These are phyloP conservation scores for Mycena maculata DNA, from an alignment of 768 basidiomycete species.

Conservation along the genomic window DNA sequence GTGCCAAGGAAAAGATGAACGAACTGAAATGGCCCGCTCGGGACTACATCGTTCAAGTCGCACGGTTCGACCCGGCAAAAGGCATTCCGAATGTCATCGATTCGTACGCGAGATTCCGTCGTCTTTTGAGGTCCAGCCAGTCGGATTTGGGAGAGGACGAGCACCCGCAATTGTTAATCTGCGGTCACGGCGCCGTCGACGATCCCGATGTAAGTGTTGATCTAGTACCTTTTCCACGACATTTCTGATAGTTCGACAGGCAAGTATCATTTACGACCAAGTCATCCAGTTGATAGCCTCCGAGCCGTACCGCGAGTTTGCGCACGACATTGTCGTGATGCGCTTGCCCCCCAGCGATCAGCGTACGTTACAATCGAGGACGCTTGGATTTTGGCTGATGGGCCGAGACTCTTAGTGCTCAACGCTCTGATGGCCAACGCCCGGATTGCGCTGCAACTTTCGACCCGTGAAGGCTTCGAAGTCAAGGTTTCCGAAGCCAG, in stretches of 20 bases:
- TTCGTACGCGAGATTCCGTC: constrained; percentile 87
- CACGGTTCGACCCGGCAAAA: constrained; percentile 82
- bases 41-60: constrained; percentile 90
- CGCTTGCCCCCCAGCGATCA: constrained; percentile 86
- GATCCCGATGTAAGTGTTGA: constrained; percentile 77
- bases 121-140: constrained; percentile 62
- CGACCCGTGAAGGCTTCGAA: constrained; percentile 95
- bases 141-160: constrained; percentile 59
- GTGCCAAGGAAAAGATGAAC: constrained; percentile 82
- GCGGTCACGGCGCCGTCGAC: constrained; percentile 94
- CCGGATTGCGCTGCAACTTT: constrained; percentile 91
- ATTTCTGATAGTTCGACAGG: not conserved
- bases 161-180: constrained; percentile 81
- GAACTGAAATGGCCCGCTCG: constrained; percentile 83
- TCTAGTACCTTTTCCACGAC: too few relatives aligned
- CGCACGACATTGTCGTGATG: constrained; percentile 81
- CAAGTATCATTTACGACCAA: constrained; percentile 90
- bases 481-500: constrained; percentile 95
- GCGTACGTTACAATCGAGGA: constrained; percentile 57
- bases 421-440: constrained; percentile 91
- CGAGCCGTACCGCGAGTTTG: constrained; percentile 62
- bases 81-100: constrained; percentile 89
- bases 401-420: constrained; percentile 63
- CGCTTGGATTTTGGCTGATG: constrained; percentile 16
- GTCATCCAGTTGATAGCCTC: constrained; percentile 69